These are phyloP conservation scores for Aspergillus brunneoviolaceus DNA, from an alignment of 2,329 filamentous ascomycete genomes.

Conservation along the genomic window DNA sequence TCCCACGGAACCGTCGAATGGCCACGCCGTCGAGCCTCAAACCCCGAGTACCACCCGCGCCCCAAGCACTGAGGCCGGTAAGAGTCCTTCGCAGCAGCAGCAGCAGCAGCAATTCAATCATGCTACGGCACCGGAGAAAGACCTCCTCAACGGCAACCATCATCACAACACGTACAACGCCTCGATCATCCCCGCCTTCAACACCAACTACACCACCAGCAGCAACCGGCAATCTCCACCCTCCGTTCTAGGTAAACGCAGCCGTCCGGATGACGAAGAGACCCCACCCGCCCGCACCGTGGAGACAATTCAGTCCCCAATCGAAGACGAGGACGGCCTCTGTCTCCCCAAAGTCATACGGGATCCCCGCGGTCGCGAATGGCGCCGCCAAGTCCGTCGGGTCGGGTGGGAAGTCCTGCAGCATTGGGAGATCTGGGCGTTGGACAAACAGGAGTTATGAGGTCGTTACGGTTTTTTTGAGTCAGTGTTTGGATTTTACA, in stretches of 20 bases:
- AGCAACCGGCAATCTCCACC: not conserved
- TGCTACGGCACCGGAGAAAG: not conserved
- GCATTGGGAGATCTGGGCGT: constrained; percentile 46
- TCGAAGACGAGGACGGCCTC: not conserved
- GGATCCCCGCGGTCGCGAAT: constrained; percentile 25
- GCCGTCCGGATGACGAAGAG: not conserved
- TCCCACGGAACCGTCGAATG: constrained; percentile 15
- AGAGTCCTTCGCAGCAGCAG: constrained; percentile 6
- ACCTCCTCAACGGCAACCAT: not conserved
- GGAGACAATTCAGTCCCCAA: not conserved
- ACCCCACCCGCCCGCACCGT: not conserved
- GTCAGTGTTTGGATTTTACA: not conserved
- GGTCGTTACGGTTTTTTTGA: not conserved
- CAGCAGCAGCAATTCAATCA: not conserved
- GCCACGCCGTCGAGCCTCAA: constrained; percentile 14
- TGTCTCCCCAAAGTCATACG: constrained; percentile 14
- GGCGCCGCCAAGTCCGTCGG: constrained; percentile 35
- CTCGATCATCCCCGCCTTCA: not conserved
- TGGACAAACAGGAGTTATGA: constrained; percentile 43
- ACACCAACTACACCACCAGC: not conserved
- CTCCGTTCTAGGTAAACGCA: constrained; percentile 24
- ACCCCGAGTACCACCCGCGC: constrained; percentile 16
- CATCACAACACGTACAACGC: not conserved
- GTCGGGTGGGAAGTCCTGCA: constrained; percentile 43
- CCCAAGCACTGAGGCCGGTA: constrained; percentile 9